Evolutionary conservation across 306 rosid genomes (phyloP).

Genomic region (Argentina anserina): DNA sequence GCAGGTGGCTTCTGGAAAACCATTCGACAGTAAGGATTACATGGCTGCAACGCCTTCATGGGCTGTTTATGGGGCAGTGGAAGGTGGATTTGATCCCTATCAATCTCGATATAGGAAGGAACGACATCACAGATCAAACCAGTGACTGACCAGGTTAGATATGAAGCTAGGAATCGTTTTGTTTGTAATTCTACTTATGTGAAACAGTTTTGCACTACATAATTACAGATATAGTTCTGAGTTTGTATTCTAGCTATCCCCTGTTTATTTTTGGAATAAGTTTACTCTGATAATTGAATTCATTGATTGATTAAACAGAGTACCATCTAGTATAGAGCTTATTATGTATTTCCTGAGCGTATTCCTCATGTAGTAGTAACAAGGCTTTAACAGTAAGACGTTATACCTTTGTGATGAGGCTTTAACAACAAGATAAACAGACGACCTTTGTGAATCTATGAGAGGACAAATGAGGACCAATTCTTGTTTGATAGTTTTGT

Average conservation of each 20-base stretch:
- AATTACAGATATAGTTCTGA: not conserved
- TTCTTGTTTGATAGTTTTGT: not conserved
- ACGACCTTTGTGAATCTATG: not conserved
- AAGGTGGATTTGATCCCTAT: constrained; percentile 91
- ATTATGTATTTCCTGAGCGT: not conserved
- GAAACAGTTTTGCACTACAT: constrained; percentile 1
- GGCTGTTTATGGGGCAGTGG: constrained; percentile 89
- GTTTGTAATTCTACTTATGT: constrained; percentile 10
- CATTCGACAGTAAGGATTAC: constrained; percentile 73
- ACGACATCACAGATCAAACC: constrained; percentile 73
- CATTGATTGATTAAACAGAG: not conserved
- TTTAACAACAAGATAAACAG: not conserved
- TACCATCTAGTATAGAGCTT: not conserved
- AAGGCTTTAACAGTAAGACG: not conserved
- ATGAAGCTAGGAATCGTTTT: constrained; percentile 22
- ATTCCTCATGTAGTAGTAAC: not conserved
- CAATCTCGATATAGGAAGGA: constrained; percentile 80
- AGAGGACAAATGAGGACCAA: not conserved
- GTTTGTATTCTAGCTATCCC: not conserved
- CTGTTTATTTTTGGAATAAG: not conserved
- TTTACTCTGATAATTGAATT: not conserved
- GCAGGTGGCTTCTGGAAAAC: constrained; percentile 85
- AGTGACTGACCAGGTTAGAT: constrained; percentile 44
- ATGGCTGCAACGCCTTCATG: constrained; percentile 90
- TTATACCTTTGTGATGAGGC: not conserved